Conservation (phyloP, 768 basidiomycete genomes). For the Phlebiopsis gigantea region DNA sequence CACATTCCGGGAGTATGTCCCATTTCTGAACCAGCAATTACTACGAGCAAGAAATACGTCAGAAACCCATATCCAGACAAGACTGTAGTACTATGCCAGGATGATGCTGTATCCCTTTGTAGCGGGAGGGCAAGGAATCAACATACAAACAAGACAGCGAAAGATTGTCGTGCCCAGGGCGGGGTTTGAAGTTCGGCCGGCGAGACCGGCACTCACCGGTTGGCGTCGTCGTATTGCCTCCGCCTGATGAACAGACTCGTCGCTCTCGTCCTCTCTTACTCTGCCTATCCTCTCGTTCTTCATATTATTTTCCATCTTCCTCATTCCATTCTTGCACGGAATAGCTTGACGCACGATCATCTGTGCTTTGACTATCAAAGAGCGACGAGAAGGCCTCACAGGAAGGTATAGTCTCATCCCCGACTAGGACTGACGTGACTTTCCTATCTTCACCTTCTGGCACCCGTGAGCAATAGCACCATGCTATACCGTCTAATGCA, state of each 20-base stretch:
- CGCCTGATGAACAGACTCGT: constrained; percentile 4
- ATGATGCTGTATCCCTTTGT: too few relatives aligned
- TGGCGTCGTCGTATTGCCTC: constrained; percentile 4
- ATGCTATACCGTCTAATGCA: not conserved
- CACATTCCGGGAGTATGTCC: not conserved
- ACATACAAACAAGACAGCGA: not conserved
- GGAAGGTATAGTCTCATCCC: not conserved
- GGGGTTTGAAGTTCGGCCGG: constrained; percentile 2
- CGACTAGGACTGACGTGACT: not conserved
- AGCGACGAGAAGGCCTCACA: not conserved
- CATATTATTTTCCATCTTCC: constrained; percentile 2
- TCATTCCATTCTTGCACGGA: not conserved
- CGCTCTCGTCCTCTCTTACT: constrained; percentile 7
- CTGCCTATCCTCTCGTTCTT: constrained; percentile 7
- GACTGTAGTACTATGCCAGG: too few relatives aligned
- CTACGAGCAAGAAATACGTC: too few relatives aligned
- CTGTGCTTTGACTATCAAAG: not conserved
- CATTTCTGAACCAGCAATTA: not conserved
- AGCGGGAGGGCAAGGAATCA: not conserved
- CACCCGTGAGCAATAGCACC: not conserved
- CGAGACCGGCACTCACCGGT: not conserved
- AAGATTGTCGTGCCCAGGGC: not conserved
- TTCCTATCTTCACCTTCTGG: not conserved
- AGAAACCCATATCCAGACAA: too few relatives aligned
- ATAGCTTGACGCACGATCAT: not conserved